Base-by-base conservation (phyloP, 257 asterid genomes). In the Handroanthus guayacan region DNA sequence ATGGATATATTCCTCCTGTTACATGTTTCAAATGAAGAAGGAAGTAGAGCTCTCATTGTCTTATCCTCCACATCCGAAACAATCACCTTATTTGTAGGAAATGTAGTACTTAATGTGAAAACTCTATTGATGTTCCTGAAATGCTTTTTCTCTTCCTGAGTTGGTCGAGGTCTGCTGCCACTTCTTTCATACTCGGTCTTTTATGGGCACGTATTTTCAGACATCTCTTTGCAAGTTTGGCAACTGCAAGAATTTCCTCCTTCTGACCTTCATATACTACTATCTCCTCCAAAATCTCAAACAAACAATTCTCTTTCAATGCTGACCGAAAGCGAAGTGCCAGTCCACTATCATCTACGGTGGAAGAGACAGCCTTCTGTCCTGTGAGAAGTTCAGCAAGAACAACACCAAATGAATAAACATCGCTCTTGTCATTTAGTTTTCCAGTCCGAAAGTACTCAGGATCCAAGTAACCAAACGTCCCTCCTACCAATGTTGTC, bases 381-480 rank as follows among this genome's bases (percentile, higher is more conserved):
- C 85, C 84, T 1, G 89, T 82, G 2, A 82, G 64, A 0, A 85
- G 69, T 45, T 82, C 87, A 0, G 85, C 85, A 25, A 85, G 82
- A 61, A 85, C 76, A 1, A 85, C 89, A 31, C 83, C 89, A 0
- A 82, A 85, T 9, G 86, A 73, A 39, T 85, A 85, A 38, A 85
- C 85, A 43, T 85, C 89, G 3, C 87, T 77, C 71, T 77, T 85
- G 47, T 85, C 87, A 10, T 75, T 82, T 1, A 85, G 79, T 50
- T 74, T 78, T 18, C 89, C 89, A 0, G 86, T 50, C 17, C 52
- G 58, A 44, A 82, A 82, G 72, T 82, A 85, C 67, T 74, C 79
- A 10, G 87, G 89, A 76, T 82, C 89, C 52, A 85, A 39, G 75
- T 82, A 80, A 9, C 87, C 85, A 18, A 82, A 80, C 25, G 89